phyloP scores from a whole-genome alignment of 805 yeast genomes.

The Starmerella kuoi region DNA sequence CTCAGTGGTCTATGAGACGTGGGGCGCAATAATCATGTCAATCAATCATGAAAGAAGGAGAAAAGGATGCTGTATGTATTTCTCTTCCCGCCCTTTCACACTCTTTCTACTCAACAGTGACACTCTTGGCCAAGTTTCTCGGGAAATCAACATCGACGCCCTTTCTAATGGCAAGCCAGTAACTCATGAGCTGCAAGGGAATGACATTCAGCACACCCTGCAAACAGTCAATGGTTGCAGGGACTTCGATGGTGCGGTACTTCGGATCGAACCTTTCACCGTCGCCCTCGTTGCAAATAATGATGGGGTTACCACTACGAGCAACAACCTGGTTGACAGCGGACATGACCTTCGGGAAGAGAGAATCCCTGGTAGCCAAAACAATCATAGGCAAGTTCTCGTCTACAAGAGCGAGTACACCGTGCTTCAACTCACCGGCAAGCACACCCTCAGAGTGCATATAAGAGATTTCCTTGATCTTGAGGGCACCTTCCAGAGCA shows the following conservation, averaged over 20 bases:
- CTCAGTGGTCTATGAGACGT: too few relatives aligned
- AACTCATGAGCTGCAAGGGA: conserved; percentile 90
- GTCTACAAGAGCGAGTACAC: conserved; percentile 93
- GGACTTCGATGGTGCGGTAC: conserved; percentile 63
- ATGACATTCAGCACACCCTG: conserved; percentile 92
- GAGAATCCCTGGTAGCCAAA: conserved; percentile 89
- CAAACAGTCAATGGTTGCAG: conserved; percentile 90
- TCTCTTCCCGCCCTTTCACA: not conserved
- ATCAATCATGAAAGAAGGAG: too few relatives aligned
- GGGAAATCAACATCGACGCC: conserved; percentile 98
- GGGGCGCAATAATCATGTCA: too few relatives aligned
- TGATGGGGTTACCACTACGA: conserved; percentile 92
- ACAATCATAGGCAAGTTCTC: conserved; percentile 88
- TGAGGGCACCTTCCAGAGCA: conserved; percentile 95
- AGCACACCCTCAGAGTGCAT: conserved; percentile 99
- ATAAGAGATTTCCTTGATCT: conserved; percentile 94
- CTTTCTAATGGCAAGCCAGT: conserved; percentile 89
- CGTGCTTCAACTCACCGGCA: conserved; percentile 98
- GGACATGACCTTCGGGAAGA: conserved; percentile 90
- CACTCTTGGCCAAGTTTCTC: conserved; percentile 94
- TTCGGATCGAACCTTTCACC: conserved; percentile 32
- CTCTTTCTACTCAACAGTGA: conserved; percentile 67
- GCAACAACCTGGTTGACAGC: conserved; percentile 96
- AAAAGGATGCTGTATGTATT: too few relatives aligned
- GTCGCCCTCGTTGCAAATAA: conserved; percentile 77